Evolutionary conservation across 352 stramenopile genomes (phyloP).

Genomic region (Thalassiosira exigua): DNA sequence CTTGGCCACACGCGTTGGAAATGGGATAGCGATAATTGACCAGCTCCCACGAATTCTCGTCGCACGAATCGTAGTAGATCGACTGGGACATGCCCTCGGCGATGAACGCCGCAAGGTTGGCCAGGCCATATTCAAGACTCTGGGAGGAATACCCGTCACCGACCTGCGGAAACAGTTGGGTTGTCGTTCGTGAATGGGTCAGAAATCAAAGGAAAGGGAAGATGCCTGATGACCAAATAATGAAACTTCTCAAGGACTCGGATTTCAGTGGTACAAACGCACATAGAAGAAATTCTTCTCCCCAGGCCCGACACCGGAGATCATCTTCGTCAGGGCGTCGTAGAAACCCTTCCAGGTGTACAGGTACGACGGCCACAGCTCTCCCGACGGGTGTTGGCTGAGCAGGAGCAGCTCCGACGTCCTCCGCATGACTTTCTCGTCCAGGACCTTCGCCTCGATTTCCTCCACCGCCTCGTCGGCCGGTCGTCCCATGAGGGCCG

Average conservation of each 20-base stretch:
- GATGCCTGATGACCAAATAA: no score
- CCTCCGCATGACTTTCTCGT: slow-evolving; percentile 2
- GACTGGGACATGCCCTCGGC: slow-evolving; percentile 47
- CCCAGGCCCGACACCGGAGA: slow-evolving; percentile 37
- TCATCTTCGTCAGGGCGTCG: slow-evolving; percentile 56
- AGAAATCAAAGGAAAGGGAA: no score
- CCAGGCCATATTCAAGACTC: slow-evolving; percentile 47
- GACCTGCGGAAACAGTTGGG: no score
- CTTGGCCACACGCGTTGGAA: slow-evolving; percentile 53
- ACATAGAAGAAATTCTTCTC: slow-evolving; percentile 36
- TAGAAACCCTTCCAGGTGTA: slow-evolving; percentile 58
- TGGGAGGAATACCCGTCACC: slow-evolving; percentile 23
- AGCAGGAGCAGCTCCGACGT: slow-evolving; percentile 37
- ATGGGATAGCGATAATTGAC: slow-evolving; percentile 64
- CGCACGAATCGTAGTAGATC: slow-evolving; percentile 64
- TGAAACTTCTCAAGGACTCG: no score
- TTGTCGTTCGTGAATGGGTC: no score
- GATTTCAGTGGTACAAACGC: no score
- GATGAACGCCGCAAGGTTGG: slow-evolving; percentile 59
- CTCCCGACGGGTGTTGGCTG: slow-evolving; percentile 45
- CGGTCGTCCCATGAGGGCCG: slow-evolving; percentile 33
- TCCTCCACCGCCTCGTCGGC: slow-evolving; percentile 11
- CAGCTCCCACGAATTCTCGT: slow-evolving; percentile 66
- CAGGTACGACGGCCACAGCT: slow-evolving; percentile 43
- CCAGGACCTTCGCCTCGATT: slow-evolving; percentile 20